Conservation (phyloP, 495 filamentous ascomycete species). For the Patellaria atrata region DNA sequence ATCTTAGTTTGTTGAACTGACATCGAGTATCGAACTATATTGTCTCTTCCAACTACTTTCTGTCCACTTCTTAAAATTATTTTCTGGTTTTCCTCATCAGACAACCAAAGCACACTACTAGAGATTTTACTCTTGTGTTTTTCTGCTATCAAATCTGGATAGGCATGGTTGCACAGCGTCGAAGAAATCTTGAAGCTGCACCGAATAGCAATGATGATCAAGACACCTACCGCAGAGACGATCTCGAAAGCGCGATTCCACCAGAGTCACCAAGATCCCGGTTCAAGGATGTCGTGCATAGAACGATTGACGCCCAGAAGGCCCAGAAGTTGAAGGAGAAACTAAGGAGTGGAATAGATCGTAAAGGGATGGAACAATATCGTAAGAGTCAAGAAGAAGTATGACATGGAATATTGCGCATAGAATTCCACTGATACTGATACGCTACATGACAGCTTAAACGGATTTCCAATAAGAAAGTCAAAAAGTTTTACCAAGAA, state of each 20-base stretch:
- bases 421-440: conserved; percentile 1
- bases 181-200: too few species aligned
- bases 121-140: too few species aligned
- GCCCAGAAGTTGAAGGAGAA: conserved; percentile 29
- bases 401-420: not conserved
- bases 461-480: conserved; percentile 33
- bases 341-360: conserved; percentile 32
- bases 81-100: too few species aligned
- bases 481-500: conserved; percentile 33
- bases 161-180: too few species aligned
- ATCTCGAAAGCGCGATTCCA: conserved; percentile 11
- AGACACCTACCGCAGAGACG: conserved; percentile 6
- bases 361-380: conserved; percentile 27
- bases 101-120: too few species aligned
- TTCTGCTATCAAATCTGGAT: too few species aligned
- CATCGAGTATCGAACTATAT: too few species aligned
- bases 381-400: conserved; percentile 33
- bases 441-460: conserved; percentile 26
- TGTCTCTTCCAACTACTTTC: too few species aligned
- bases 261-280: not conserved
- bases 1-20: too few species aligned
- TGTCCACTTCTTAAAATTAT: too few species aligned
- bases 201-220: too few species aligned
- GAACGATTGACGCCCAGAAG: conserved; percentile 4
- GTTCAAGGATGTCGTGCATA: conserved; percentile 12